These are phyloP conservation scores for Symbiodinium pilosum DNA, from an alignment of 73 alveolate species.

Conservation along the genomic window DNA sequence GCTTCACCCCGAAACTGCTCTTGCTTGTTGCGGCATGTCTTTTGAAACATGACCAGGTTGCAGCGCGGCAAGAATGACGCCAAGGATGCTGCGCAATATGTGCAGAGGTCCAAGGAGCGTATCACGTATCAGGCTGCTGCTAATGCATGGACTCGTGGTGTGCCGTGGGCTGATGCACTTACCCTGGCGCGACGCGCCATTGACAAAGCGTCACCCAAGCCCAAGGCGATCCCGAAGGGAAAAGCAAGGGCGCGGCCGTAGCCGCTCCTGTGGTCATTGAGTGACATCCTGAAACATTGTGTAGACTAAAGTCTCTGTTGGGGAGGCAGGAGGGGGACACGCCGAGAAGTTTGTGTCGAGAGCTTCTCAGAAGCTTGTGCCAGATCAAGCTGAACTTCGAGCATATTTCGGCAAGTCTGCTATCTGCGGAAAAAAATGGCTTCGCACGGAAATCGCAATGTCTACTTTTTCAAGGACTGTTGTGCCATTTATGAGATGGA, in stretches of 20 bases:
- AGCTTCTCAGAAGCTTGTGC: background rate
- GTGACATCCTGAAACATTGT: background rate
- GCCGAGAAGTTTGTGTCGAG: too few relatives aligned
- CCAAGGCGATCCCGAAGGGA: background rate
- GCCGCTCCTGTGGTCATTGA: background rate
- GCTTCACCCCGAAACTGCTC: too few relatives aligned
- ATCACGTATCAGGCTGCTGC: background rate
- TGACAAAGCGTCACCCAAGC: background rate
- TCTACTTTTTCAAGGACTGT: background rate
- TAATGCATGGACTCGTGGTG: constrained; percentile 11
- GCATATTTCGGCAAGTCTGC: background rate
- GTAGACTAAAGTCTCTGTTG: too few relatives aligned
- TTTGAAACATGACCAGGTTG: background rate
- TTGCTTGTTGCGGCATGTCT: too few relatives aligned
- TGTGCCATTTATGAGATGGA: background rate
- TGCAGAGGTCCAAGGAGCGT: background rate
- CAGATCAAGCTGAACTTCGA: too few relatives aligned
- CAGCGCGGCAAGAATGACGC: constrained; percentile 3
- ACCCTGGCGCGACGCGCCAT: background rate
- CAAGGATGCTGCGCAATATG: background rate
- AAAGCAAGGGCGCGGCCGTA: background rate
- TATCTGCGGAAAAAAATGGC: background rate
- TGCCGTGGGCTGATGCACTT: constrained; percentile 45
- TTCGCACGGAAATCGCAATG: background rate
- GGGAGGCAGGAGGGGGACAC: too few relatives aligned